Base-by-base conservation (phyloP, 345 rosid species). In the Mercurialis annua region DNA sequence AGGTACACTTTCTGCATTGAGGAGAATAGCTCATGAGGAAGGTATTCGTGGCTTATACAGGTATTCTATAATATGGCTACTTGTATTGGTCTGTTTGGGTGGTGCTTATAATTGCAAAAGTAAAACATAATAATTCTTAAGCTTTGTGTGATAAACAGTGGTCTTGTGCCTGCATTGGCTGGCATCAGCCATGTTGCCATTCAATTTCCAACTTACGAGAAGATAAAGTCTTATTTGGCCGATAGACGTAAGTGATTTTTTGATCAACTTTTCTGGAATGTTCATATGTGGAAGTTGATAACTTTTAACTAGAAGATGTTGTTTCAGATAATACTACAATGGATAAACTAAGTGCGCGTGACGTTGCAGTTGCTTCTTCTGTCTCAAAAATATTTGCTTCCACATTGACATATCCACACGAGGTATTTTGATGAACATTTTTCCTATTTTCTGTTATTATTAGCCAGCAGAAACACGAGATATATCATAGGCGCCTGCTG, bases 121-220 rank as follows among this genome's bases (percentile, higher is more conserved):
- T 34, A 38, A 26, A 26, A 10, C 18, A 6, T 48, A 31, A 31
- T 31, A 14, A 3, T 43, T 20, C 10, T 16, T 17, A 21, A 56
- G 30, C 47, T 65, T 71, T 77, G 30, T 67, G 44, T 61, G 70
- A 46, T 65, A 59, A 76, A 70, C 82, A 89, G 94, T 75, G 98
- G 98, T 63, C 92, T 92, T 70, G 83, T 89, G 10, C 92, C 94
- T 72, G 90, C 98, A 16, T 80, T 92, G 77, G 94, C 90, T 76
- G 98, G 96, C 66, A 72, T 92, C 21, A 89, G 98, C 82, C 98
- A 92, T 67, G 98, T 92, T 71, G 94, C 98, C 65, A 92, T 92
- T 57, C 96, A 89, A 71, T 92, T 92, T 79, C 98, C 96, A 42
- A 75, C 87, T 1, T 87, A 92, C 43, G 92, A 92, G 80, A 83